Conservation (phyloP, 495 filamentous ascomycete species). For the Hypomontagnella monticulosa region DNA sequence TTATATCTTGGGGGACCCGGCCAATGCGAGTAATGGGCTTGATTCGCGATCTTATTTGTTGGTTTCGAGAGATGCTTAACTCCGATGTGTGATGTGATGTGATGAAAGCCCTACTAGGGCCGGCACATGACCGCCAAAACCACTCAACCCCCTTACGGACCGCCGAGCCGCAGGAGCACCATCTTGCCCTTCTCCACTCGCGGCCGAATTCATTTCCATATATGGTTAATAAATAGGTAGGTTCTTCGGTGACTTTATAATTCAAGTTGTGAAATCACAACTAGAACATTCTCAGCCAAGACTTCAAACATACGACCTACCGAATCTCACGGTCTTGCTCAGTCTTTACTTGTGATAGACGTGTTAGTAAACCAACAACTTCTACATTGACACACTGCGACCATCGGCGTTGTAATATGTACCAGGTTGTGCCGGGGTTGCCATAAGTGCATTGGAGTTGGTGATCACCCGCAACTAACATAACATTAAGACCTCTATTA, state of each 20-base stretch:
- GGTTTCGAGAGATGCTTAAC: constrained; percentile 19
- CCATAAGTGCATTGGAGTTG: neutral
- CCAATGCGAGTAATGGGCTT: constrained; percentile 21
- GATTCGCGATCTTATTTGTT: constrained; percentile 24
- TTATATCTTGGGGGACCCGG: constrained; percentile 27
- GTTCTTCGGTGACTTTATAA: constrained; percentile 8
- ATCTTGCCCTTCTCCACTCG: constrained; percentile 15
- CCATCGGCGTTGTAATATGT: too few relatives aligned
- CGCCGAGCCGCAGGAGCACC: constrained; percentile 31
- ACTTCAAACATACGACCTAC: too few relatives aligned
- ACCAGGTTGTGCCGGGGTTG: too few relatives aligned
- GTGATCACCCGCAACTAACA: constrained; percentile 1
- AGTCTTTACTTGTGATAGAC: too few relatives aligned
- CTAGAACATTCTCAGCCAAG: too few relatives aligned
- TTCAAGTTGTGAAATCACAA: too few relatives aligned
- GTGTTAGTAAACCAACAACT: too few relatives aligned
- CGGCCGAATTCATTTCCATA: constrained; percentile 23
- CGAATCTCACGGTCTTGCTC: too few relatives aligned
- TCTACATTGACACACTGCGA: too few relatives aligned
- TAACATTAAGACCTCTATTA: constrained; percentile 4
- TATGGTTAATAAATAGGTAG: constrained; percentile 13
- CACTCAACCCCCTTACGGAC: constrained; percentile 25
- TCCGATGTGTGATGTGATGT: constrained; percentile 37
- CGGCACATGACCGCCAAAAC: constrained; percentile 34
- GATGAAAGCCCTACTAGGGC: constrained; percentile 19